These are phyloP conservation scores for Phytophthora vignae DNA, from an alignment of 352 stramenopile species.

Conservation along the genomic window DNA sequence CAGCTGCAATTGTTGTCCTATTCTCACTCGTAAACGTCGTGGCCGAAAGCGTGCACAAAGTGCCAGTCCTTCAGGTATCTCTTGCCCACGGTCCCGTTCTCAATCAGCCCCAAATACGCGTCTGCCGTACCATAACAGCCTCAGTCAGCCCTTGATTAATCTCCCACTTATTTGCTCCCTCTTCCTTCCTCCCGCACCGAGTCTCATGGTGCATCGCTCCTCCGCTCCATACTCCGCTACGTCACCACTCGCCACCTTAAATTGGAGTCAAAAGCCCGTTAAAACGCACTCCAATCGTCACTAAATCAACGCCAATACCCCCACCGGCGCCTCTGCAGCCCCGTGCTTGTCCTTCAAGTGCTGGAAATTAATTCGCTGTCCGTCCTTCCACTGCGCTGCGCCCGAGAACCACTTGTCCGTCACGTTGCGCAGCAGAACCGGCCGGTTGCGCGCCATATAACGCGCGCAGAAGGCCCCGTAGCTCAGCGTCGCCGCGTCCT, in stretches of 20 bases:
- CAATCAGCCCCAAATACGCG: constrained; percentile 70
- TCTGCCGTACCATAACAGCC: constrained; percentile 35
- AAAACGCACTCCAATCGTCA: constrained; percentile 3
- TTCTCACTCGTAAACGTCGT: constrained; percentile 69
- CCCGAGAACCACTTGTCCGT: constrained; percentile 38
- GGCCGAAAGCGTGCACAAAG: constrained; percentile 69
- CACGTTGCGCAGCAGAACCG: constrained; percentile 76
- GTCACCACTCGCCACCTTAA: constrained; percentile 69
- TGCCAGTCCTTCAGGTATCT: constrained; percentile 91
- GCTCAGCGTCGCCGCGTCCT: constrained; percentile 59
- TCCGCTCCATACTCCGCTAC: constrained; percentile 70
- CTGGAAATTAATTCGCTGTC: constrained; percentile 47
- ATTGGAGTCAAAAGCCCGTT: neutral
- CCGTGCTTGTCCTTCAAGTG: constrained; percentile 57
- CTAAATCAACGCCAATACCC: neutral
- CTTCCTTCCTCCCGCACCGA: constrained; percentile 44
- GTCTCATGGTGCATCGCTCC: constrained; percentile 61
- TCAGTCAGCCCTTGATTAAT: constrained; percentile 12
- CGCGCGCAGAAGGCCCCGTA: constrained; percentile 77
- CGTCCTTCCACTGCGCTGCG: constrained; percentile 36
- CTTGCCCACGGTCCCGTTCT: constrained; percentile 53
- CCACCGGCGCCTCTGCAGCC: constrained; percentile 61
- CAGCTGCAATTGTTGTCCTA: neutral
- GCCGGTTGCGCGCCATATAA: constrained; percentile 78
- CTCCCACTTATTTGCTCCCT: neutral